phyloP scores from a whole-genome alignment of 2,329 filamentous ascomycete genomes.

The Leptographium procerum region DNA sequence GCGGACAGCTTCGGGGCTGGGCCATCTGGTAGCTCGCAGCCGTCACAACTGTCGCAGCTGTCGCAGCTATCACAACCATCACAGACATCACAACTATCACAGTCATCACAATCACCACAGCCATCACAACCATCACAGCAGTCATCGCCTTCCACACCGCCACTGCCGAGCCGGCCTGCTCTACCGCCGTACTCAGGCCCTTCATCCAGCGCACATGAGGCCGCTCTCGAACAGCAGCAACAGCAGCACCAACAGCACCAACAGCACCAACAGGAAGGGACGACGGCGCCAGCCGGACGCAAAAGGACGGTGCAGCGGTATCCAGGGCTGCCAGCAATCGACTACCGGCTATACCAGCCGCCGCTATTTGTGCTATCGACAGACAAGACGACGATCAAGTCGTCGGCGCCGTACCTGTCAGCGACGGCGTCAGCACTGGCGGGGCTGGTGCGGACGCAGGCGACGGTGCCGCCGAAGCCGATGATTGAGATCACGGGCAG shows the following conservation, averaged over 20 bases:
- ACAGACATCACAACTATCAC: too few species aligned
- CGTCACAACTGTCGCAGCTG: background rate
- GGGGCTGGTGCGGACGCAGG: constrained; percentile 34
- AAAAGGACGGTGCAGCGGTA: constrained; percentile 22
- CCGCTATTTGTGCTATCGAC: constrained; percentile 38
- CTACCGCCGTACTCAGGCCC: constrained; percentile 26
- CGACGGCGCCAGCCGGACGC: background rate
- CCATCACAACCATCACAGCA: background rate
- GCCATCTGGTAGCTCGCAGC: background rate
- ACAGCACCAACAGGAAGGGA: background rate
- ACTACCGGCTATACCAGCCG: constrained; percentile 42
- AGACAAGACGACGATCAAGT: constrained; percentile 35
- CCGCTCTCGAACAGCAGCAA: constrained; percentile 9
- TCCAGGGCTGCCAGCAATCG: constrained; percentile 34
- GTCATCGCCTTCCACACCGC: background rate
- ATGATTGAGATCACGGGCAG: constrained; percentile 37
- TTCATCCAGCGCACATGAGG: constrained; percentile 7
- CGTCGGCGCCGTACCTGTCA: constrained; percentile 36
- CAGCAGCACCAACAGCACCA: constrained; percentile 6
- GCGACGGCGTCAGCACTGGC: constrained; percentile 32
- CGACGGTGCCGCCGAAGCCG: constrained; percentile 43
- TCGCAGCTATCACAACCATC: too few species aligned
- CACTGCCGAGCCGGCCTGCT: background rate
- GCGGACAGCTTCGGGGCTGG: background rate
- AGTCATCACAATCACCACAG: background rate